Conservation (phyloP, 2,329 filamentous ascomycete species). For the Balansia obtecta region DNA sequence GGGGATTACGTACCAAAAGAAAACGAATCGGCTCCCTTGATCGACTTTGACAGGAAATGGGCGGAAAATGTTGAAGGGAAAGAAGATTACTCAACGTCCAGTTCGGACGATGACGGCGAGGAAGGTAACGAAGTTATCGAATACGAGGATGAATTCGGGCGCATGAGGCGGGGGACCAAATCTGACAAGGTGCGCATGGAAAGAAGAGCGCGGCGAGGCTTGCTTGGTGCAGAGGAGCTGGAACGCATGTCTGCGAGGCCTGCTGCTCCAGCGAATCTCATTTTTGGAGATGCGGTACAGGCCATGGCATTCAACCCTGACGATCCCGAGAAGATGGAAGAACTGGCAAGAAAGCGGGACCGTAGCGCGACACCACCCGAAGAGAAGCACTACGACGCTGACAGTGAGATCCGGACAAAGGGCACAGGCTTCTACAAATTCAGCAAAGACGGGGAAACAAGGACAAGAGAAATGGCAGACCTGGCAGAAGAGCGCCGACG, state of each 20-base stretch:
- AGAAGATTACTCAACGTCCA: conserved; percentile 46
- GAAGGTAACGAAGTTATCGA: conserved; percentile 58
- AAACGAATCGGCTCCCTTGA: conserved; percentile 52
- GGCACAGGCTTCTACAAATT: conserved; percentile 91
- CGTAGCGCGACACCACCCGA: conserved; percentile 68
- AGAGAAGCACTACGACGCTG: conserved; percentile 74
- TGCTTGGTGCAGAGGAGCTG: conserved; percentile 45
- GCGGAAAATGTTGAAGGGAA: conserved; percentile 50
- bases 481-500: conserved; percentile 54
- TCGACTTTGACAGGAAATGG: conserved; percentile 97
- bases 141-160: conserved; percentile 84
- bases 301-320: conserved; percentile 70
- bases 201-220: conserved; percentile 35
- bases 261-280: conserved; percentile 54
- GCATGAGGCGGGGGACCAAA: conserved; percentile 60
- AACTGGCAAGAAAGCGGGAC: conserved; percentile 67
- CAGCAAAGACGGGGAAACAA: conserved; percentile 56
- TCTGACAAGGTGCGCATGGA: conserved; percentile 54
- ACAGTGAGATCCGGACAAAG: conserved; percentile 70
- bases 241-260: conserved; percentile 59
- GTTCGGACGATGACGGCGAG: conserved; percentile 27
- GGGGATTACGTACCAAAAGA: conserved; percentile 67
- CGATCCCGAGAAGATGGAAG: conserved; percentile 60
- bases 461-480: conserved; percentile 60
- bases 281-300: conserved; percentile 80